These are phyloP conservation scores for Parietaria judaica DNA, from an alignment of 306 rosid species.

Conservation along the genomic window DNA sequence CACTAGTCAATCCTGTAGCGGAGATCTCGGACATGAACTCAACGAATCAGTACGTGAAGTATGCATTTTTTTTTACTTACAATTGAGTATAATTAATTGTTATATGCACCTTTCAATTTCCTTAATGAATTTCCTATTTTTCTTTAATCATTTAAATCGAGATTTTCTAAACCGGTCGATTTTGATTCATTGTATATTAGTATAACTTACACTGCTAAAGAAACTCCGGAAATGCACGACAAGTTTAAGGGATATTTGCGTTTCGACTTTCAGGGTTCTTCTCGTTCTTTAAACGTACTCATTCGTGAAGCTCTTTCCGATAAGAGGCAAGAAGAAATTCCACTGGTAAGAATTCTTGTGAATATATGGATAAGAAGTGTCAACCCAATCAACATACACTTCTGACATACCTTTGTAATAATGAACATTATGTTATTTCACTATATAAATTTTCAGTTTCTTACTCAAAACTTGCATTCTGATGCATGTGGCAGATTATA, in stretches of 20 bases:
- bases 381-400: too few species aligned
- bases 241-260: background rate
- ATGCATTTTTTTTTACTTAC: background rate
- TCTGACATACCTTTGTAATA: too few species aligned
- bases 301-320: slow-evolving; percentile 56
- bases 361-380: background rate
- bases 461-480: background rate
- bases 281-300: slow-evolving; percentile 41
- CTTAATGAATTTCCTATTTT: too few species aligned
- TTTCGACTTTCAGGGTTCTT: slow-evolving; percentile 42
- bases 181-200: too few species aligned
- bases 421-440: too few species aligned
- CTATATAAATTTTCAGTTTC: too few species aligned
- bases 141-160: too few species aligned
- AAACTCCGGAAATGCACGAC: too few species aligned
- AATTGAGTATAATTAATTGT: too few species aligned
- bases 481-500: slow-evolving; percentile 45
- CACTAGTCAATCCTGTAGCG: slow-evolving; percentile 30
- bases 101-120: too few species aligned
- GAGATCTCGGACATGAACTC: slow-evolving; percentile 33
- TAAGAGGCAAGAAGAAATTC: slow-evolving; percentile 76
- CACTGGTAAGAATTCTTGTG: slow-evolving; percentile 42
- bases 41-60: slow-evolving; percentile 50
- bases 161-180: too few species aligned
- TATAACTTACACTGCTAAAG: too few species aligned